These are phyloP conservation scores for Phytophthora cajani DNA, from an alignment of 352 stramenopile species.

Conservation along the genomic window DNA sequence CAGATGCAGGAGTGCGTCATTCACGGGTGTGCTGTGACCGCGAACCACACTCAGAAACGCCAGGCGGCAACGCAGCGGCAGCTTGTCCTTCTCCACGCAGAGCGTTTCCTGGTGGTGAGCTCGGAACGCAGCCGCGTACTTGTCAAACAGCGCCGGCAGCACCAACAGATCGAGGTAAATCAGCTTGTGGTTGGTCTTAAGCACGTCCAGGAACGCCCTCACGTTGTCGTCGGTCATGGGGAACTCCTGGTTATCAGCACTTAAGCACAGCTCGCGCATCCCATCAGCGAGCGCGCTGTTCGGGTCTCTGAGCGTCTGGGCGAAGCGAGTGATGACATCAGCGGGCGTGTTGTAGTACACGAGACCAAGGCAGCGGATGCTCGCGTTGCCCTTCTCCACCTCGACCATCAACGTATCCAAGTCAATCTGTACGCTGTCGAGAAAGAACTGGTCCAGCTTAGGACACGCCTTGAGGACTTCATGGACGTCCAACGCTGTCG, in stretches of 20 bases:
- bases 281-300: constrained; percentile 14
- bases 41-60: constrained; percentile 37
- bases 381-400: constrained; percentile 23
- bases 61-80: constrained; percentile 27
- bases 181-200: constrained; percentile 38
- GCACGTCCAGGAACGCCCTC: constrained; percentile 23
- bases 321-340: constrained; percentile 30
- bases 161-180: constrained; percentile 38
- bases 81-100: constrained; percentile 37
- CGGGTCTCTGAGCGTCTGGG: constrained; percentile 26
- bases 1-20: constrained; percentile 19
- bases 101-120: constrained; percentile 32
- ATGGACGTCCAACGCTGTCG: constrained; percentile 19
- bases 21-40: constrained; percentile 12
- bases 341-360: constrained; percentile 18
- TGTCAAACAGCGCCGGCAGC: constrained; percentile 24
- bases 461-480: constrained; percentile 26
- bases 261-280: constrained; percentile 38
- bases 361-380: constrained; percentile 27
- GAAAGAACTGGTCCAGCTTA: constrained; percentile 30
- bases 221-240: constrained; percentile 31
- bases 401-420: constrained; percentile 28
- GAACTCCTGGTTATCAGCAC: constrained; percentile 32
- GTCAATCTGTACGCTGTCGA: constrained; percentile 38
- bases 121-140: constrained; percentile 28